Conservation (phyloP, 2,329 filamentous ascomycete species). For the Cladorrhinum sp. region DNA sequence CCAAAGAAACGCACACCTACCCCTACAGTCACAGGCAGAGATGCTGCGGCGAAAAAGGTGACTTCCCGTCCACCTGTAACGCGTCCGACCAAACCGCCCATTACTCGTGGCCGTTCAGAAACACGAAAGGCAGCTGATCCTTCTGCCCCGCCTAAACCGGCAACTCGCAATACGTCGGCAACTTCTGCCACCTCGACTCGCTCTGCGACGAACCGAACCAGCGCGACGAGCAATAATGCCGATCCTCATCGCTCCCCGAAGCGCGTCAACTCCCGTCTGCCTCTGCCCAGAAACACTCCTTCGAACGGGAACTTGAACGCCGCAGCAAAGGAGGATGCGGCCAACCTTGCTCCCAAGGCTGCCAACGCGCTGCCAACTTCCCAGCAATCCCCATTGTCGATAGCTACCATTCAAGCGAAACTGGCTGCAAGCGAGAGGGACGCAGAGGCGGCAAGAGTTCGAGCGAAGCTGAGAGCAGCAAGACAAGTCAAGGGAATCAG, state of each 20-base stretch:
- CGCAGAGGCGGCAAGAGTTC: constrained; percentile 60
- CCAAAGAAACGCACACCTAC: constrained; percentile 5
- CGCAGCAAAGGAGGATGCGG: not conserved
- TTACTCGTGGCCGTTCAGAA: constrained; percentile 3
- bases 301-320: constrained; percentile 19
- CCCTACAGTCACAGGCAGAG: not conserved
- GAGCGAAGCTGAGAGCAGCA: constrained; percentile 59
- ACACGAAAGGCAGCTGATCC: not conserved
- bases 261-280: constrained; percentile 33
- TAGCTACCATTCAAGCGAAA: constrained; percentile 61
- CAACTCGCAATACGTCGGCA: not conserved
- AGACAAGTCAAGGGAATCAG: constrained; percentile 35
- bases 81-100: constrained; percentile 1
- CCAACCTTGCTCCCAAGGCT: not conserved
- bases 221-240: not conserved
- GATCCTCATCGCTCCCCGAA: constrained; percentile 26
- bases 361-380: constrained; percentile 36
- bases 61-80: not conserved
- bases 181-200: constrained; percentile 2
- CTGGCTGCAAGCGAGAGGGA: constrained; percentile 62
- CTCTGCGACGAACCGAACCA: not conserved
- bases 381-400: constrained; percentile 57
- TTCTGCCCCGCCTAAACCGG: not conserved
- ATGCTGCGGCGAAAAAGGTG: not conserved
- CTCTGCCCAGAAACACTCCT: constrained; percentile 32